Conservation (phyloP, 2,329 filamentous ascomycete genomes). For the Neopestalotiopsis clavispora region DNA sequence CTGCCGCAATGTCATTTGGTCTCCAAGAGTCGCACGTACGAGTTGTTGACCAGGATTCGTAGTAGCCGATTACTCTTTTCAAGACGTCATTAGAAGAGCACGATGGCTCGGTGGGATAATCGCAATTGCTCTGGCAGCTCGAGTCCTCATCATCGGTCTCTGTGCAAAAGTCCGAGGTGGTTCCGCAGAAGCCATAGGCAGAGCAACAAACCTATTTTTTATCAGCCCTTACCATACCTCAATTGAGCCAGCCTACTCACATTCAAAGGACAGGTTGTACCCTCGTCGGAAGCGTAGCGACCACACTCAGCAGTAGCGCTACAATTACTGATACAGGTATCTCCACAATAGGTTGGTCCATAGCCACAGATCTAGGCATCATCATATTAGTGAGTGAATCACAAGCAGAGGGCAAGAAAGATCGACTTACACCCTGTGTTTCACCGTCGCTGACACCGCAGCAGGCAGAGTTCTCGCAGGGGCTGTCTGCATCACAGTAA, state of each 20-base stretch:
- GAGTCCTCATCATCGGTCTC: slow-evolving; percentile 8
- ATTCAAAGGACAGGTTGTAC: slow-evolving; percentile 34
- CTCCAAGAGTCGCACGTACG: slow-evolving; percentile 24
- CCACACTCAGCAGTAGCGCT: slow-evolving; percentile 19
- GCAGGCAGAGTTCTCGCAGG: slow-evolving; percentile 3
- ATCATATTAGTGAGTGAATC: not conserved
- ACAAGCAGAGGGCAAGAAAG: not conserved
- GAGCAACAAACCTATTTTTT: slow-evolving; percentile 30
- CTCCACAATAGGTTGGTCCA: not conserved
- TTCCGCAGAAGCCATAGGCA: slow-evolving; percentile 33
- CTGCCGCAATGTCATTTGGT: slow-evolving; percentile 32
- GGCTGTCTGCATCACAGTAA: not conserved
- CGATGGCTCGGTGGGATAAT: slow-evolving; percentile 18
- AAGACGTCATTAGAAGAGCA: slow-evolving; percentile 10
- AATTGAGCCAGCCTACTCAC: slow-evolving; percentile 20
- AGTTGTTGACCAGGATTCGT: slow-evolving; percentile 28
- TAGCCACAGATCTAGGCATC: slow-evolving; percentile 2
- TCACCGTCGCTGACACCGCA: slow-evolving; percentile 6
- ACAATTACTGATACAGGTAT: slow-evolving; percentile 8
- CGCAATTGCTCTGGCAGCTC: slow-evolving; percentile 17
- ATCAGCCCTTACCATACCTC: slow-evolving; percentile 13
- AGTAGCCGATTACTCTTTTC: slow-evolving; percentile 30
- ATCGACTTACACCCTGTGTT: not conserved
- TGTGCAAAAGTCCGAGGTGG: slow-evolving; percentile 21
- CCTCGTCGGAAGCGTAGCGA: not conserved